Base-by-base conservation (phyloP, 2,329 filamentous ascomycete species). In the Colletotrichum ledebouriae region DNA sequence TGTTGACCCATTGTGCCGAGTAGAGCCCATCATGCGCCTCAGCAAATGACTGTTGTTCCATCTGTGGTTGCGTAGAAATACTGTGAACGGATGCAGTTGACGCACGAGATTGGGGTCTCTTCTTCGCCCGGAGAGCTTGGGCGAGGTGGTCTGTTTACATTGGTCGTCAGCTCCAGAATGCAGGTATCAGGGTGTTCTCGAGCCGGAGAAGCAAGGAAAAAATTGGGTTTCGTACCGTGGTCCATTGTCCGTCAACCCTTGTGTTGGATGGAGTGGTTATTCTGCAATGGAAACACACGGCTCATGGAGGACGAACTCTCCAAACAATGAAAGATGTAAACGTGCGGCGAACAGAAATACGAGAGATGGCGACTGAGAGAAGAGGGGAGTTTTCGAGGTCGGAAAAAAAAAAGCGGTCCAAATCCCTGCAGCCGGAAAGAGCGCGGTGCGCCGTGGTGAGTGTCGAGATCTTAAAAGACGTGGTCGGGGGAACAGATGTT, bases 1-100 rank as follows among this genome's bases (percentile, higher is more conserved):
- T 83, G 59, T 79, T 70, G 59, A 84, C 73, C 86, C 86, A 89
- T 78, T 85, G 83, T 37, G 82, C 78, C 20, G 78, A 74, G 71
- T 86, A 87, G 71, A 83, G 78, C 57, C 37, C 37, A 6, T 81
- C 80, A 52, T 80, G 75, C 33, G 80, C 72, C 69, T 85, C 82
- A 52, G 77, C 74, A 69, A 85, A 84, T 64, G 73, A 75, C 20
- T 78, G 77, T 60, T 84, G 84, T 41, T 88, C 86, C 69, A 86
- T 78, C 67, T 79, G 84, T 20, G 83, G 80, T 73, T 87, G 85
- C 2, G 85, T 85, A 42, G 81, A 79, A 71, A 79, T 80, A 76
- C 86, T 88, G 73, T 87, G 86, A 59, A 87, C 82, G 12, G 86
- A 88, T 22, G 85, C 83, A 33, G 86, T 88, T 37, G 86, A 88